Evolutionary conservation across 805 yeast species (phyloP), one percentile per base, ranked within the genome.

Genomic region (Barnettozyma botsteinii): DNA sequence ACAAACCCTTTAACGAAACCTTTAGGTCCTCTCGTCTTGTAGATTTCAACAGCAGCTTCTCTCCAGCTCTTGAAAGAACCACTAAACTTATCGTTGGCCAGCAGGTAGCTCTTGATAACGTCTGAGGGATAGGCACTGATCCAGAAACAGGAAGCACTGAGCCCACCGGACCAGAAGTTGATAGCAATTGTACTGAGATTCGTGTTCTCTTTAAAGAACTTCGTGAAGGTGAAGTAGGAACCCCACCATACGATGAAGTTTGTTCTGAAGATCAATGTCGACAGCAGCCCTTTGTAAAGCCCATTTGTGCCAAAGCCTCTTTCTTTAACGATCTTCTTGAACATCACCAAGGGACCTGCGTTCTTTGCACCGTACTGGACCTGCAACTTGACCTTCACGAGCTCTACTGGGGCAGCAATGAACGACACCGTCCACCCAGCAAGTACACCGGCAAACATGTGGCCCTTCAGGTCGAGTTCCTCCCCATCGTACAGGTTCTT

Each of bases 241-340:
- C 95, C 95, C 97, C 97, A 88, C 91, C 94, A 86, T 43, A 85
- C 84, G 26, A 85, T 70, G 58, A 87, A 88, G 61, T 85, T 85
- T 1, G 95, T 79, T 57, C 96, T 72, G 66, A 88, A 88, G 12
- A 88, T 73, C 81, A 87, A 75, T 0, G 97, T 88, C 13, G 95
- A 79, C n/a, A 79, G 63, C 31, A 88, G 67, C 6, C 96, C 96
- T 50, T 84, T 78, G 59, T 85, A 88, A 2, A 84, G 64, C 0
- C 95, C 94, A 43, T 77, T 61, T 20, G 83, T 62, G 9, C 95
- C 95, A 9, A 54, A 7, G 0, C 60, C 60, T 26, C 76, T 72
- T 32, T 74, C 69, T 34, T 66, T 65, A 57, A 75, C 75, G 15
- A 81, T 62, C 45, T 80, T 77, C 38, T 60, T 51, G 15, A 79